Evolutionary conservation across 73 alveolate genomes (phyloP).

Genomic region (Paramecium primaurelia): DNA sequence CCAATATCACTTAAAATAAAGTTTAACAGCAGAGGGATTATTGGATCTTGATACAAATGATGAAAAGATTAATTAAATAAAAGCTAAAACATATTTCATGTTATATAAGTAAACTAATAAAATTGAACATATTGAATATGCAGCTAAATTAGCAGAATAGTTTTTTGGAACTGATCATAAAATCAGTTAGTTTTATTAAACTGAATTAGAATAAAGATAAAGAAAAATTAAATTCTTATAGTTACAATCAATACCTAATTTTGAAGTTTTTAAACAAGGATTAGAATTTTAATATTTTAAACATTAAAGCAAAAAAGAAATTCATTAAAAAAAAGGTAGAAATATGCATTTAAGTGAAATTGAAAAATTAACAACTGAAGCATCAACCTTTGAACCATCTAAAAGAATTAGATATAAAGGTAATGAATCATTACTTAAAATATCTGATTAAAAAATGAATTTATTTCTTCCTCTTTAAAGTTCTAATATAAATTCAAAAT

Average conservation of each 20-base stretch:
- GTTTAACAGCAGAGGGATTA: not conserved
- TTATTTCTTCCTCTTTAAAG: not conserved
- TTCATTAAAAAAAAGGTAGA: not conserved
- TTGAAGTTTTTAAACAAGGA: conserved; percentile 3
- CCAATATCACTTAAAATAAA: not conserved
- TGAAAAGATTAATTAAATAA: conserved; percentile 4
- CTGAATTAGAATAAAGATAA: not conserved
- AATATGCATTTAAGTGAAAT: conserved; percentile 6
- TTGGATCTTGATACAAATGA: not conserved
- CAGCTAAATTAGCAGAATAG: not conserved
- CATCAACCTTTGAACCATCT: conserved; percentile 47
- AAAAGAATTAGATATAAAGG: conserved; percentile 13
- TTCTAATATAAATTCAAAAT: not conserved
- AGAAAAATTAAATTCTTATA: not conserved
- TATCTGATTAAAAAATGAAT: not conserved
- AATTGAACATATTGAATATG: conserved; percentile 2
- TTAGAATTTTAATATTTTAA: not conserved
- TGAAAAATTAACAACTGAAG: conserved; percentile 23
- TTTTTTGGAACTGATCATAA: conserved; percentile 19
- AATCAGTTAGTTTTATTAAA: not conserved
- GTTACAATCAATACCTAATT: not conserved
- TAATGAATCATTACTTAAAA: not conserved
- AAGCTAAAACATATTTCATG: conserved; percentile 31
- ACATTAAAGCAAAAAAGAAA: not conserved
- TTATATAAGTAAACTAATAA: not conserved